Base-by-base conservation (phyloP, 2,329 filamentous ascomycete species). In the Drechslera avenae region DNA sequence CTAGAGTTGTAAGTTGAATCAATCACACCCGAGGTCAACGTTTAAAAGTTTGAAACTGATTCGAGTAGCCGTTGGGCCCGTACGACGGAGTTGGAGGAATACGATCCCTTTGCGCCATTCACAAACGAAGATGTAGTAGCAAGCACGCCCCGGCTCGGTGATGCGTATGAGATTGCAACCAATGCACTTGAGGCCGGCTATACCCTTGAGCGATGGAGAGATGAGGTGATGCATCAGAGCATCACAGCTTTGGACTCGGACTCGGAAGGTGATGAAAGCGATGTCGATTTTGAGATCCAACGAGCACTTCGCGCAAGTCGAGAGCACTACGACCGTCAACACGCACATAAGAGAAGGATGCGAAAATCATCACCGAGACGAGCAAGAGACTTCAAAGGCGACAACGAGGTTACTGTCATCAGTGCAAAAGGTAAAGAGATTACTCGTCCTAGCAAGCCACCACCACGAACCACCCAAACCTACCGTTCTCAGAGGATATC, bases 41-140 rank as follows among this genome's bases (percentile, higher is more conserved):
- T n/a, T n/a, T n/a, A 23, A 23, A 23, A 7, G 4, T 5, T 4
- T 6, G 7, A 16, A 3, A 10, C 34, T 48, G 14, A 48, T 16
- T 1, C 5, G 37, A 35, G 19, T 51, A 70, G 67, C 14, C 54
- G 52, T 5, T 70, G 66, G 61, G 63, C 59, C 5, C 18, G 21
- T 4, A 32, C 53, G 7, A 35, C 34, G 2, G 57, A 66, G 2
- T 40, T 65, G 17, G 21, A 44, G 14, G 43, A 52, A 2, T 67
- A 44, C n/a, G 51, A 63, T 35, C 60, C 52, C 4, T 53, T 33
- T 13, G 10, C 33, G 5, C 36, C 44, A n/a, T 37, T 39, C 16
- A 39, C 37, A 13, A 14, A 47, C 3, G 26, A 47, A 2, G 48
- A 46, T 2, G 40, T 8, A 1, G 39, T 51, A 9, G 31, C 0